Base-by-base conservation (phyloP, 106 monocot species). In the Amphibolis antarctica region DNA sequence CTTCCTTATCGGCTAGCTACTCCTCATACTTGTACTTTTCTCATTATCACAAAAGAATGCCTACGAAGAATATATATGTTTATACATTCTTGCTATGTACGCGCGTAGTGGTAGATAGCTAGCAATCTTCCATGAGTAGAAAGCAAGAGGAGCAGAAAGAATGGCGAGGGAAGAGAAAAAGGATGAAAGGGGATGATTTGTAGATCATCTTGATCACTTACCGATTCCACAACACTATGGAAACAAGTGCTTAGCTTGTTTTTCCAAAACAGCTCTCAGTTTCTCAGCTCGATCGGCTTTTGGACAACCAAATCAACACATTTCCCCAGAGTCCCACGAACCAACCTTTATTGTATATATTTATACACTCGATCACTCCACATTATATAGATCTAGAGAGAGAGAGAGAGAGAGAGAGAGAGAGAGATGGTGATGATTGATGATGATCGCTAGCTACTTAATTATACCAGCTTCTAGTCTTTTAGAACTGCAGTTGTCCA, bases 261-360 rank as follows among this genome's bases (percentile, higher is more conserved):
- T 25, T 23, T 21, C 54, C 24, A 36, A 36, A 36, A 36, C 36
- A 36, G 36, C 36, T 36, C 36, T 36, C 36, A 36, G 36, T 36
- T 36, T 36, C 36, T 36, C 10, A 55, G 24, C 54, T 55, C 54
- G n/a, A n/a, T n/a, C n/a, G 24, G 54, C 54, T 55, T 55, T 55
- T 7, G 54, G 24, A 25, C 23, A 19, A 55, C 24, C 20, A 20
- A 12, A 2, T 19, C n/a, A n/a, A n/a, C n/a, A 11, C 10, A 55
- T 49, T 10, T 25, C 36, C 36, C 36, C 36, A 55, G 54, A 20
- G 22, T 55, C 54, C 24, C 10, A 23, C 24, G 54, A 55, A 25
- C 19, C 12, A 4, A 23, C 24, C 19, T 55, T 55, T n/a, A n/a
- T n/a, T n/a, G n/a, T 5, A 2, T 36, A 36, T 7, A 36, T 36